These are phyloP conservation scores for Mycena chlorophos DNA, from an alignment of 768 basidiomycete species.

Conservation along the genomic window DNA sequence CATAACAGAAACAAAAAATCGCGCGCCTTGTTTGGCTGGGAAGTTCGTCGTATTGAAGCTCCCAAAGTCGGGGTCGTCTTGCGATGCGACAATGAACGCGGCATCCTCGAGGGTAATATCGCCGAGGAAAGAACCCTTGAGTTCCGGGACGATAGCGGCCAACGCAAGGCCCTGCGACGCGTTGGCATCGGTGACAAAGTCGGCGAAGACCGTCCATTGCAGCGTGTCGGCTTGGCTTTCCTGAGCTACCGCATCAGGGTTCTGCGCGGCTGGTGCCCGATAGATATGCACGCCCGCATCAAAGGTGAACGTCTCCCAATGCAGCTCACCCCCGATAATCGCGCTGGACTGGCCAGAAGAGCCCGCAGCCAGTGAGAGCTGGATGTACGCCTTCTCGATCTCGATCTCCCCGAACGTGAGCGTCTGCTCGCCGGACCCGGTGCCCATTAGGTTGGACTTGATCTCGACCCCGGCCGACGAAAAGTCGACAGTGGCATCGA, in stretches of 20 bases:
- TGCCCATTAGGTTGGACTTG: background rate
- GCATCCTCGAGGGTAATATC: background rate
- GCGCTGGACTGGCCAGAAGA: background rate
- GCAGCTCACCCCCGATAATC: slow-evolving; percentile 4
- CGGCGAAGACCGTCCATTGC: slow-evolving; percentile 7
- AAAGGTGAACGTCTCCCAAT: slow-evolving; percentile 1
- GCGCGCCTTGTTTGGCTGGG: slow-evolving; percentile 2
- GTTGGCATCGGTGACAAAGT: background rate
- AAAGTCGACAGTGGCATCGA: slow-evolving; percentile 2
- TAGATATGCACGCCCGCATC: slow-evolving; percentile 7
- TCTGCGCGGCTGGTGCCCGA: background rate
- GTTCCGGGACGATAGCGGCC: background rate
- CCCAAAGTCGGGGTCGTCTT: slow-evolving; percentile 6
- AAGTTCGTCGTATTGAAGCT: background rate
- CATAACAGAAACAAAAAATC: background rate
- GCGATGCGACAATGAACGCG: slow-evolving; percentile 5
- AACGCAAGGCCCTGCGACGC: background rate
- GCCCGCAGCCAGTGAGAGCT: background rate
- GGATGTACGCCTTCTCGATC: background rate
- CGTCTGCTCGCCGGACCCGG: background rate
- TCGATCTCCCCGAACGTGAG: background rate
- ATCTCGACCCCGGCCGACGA: background rate
- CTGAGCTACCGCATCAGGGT: background rate
- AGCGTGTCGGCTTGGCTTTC: background rate
- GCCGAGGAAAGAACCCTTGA: slow-evolving; percentile 8